Conservation (phyloP, 108 stramenopile genomes). For the Cyclotella cryptica region DNA sequence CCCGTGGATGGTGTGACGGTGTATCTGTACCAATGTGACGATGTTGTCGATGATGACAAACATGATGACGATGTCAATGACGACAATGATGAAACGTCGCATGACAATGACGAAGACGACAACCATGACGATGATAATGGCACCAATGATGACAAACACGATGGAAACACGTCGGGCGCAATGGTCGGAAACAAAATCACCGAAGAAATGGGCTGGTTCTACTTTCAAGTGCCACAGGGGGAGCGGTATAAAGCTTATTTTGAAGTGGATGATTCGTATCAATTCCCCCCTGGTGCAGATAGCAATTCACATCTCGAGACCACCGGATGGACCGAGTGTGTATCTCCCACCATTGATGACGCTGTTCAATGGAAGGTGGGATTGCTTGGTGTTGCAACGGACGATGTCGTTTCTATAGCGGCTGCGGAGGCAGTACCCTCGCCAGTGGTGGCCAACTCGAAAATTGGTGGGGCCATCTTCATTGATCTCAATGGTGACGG, state of each 20-base stretch:
- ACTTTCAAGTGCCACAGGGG: constrained; percentile 29
- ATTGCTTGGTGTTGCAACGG: constrained; percentile 3
- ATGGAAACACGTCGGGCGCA: too few species aligned
- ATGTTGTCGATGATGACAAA: not conserved
- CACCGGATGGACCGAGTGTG: constrained; percentile 42
- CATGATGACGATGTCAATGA: too few species aligned
- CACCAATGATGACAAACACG: not conserved
- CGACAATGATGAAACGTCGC: not conserved
- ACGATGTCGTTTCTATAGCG: not conserved
- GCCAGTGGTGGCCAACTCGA: constrained; percentile 6
- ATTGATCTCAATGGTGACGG: constrained; percentile 33
- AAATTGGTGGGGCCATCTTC: constrained; percentile 43
- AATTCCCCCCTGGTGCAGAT: constrained; percentile 22
- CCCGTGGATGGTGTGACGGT: constrained; percentile 26
- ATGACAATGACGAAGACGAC: too few species aligned
- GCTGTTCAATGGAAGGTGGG: constrained; percentile 44
- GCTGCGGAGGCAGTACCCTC: not conserved
- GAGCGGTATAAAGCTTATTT: constrained; percentile 26
- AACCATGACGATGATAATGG: too few species aligned
- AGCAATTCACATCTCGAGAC: constrained; percentile 1
- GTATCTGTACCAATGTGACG: constrained; percentile 17
- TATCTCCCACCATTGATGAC: not conserved
- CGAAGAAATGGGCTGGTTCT: constrained; percentile 33
- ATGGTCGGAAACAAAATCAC: constrained; percentile 18
- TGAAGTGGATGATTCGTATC: constrained; percentile 27